Base-by-base conservation (phyloP, 1,284 basidiomycete species). In the Leccinum solheimii region DNA sequence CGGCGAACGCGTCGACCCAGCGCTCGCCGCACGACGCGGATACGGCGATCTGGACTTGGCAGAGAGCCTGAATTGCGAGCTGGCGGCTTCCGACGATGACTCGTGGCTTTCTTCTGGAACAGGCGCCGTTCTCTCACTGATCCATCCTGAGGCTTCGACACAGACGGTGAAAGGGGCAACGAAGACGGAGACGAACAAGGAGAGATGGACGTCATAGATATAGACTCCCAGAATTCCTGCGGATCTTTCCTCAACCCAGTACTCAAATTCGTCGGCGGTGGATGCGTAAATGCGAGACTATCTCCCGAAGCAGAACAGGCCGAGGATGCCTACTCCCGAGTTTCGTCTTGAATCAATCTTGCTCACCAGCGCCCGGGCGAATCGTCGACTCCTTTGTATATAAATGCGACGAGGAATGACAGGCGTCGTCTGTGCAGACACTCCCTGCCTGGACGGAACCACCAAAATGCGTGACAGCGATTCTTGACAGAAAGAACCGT, bases 191-290 rank as follows among this genome's bases (percentile, higher is more conserved):
- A 72, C 19, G 59, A 70, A 14, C 57, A 70, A 26, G 71, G 69
- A 10, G 69, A 72, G 5, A 62, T 14, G 8, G 68, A 62, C 10
- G 48, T 58, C 27, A 63, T 38, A 34, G 32, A 34, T 11, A 34
- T 34, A n/a, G 69, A 58, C 19, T 72, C 71, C 70, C 72, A 74
- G 48, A 74, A 74, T n/a, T 68, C 70, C 5, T 73, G 72, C 26
- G 64, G 55, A 64, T 72, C 64, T 56, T 63, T 73, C 7, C 64
- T 62, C 30, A 72, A 57, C 9, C 50, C 69, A 16, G 52, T 26
- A 11, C 55, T 57, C 11, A 61, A 60, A 62, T 62, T 67, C 45
- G 55, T 61, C 5, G 51, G 55, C 11, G 59, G 62, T 19, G 71
- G 62, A 27, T 34, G 60, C 54, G 5, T 57, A n/a, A 58, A 38